Conservation (phyloP, 306 rosid species). For the Gastrolobium bilobum region DNA sequence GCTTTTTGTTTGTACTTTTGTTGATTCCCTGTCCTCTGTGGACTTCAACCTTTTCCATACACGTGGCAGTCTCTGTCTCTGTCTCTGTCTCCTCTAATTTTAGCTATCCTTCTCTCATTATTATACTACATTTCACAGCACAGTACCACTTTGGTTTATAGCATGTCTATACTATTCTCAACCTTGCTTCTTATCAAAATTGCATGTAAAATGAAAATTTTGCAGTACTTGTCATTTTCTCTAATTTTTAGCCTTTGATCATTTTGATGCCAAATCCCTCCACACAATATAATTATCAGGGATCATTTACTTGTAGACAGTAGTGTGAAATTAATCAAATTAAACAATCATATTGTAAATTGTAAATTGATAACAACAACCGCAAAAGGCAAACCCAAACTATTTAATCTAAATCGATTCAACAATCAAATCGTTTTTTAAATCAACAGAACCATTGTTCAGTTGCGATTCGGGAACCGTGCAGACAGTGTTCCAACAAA, state of each 20-base stretch:
- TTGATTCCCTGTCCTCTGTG: not conserved
- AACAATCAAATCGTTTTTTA: too few relatives aligned
- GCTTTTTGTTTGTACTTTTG: conserved; percentile 5
- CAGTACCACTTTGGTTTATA: not conserved
- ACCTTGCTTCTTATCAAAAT: not conserved
- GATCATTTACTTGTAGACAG: too few relatives aligned
- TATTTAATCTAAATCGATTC: too few relatives aligned
- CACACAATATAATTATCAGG: too few relatives aligned
- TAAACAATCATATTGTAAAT: too few relatives aligned
- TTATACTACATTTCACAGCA: not conserved
- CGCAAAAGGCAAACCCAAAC: too few relatives aligned
- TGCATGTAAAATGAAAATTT: not conserved
- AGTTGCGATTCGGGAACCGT: too few relatives aligned
- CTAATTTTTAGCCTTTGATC: not conserved
- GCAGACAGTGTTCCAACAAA: not conserved
- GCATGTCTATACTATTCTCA: not conserved
- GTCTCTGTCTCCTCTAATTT: conserved; percentile 1
- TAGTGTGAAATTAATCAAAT: too few relatives aligned
- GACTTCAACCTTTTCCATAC: not conserved
- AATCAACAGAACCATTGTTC: too few relatives aligned
- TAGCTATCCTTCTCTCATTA: not conserved
- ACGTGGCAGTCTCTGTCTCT: conserved; percentile 34
- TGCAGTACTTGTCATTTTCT: not conserved
- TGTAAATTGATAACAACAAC: too few relatives aligned
- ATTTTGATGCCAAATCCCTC: too few relatives aligned